Evolutionary conservation across 345 rosid species (phyloP).

Genomic region (Cardiospermum halicacabum): DNA sequence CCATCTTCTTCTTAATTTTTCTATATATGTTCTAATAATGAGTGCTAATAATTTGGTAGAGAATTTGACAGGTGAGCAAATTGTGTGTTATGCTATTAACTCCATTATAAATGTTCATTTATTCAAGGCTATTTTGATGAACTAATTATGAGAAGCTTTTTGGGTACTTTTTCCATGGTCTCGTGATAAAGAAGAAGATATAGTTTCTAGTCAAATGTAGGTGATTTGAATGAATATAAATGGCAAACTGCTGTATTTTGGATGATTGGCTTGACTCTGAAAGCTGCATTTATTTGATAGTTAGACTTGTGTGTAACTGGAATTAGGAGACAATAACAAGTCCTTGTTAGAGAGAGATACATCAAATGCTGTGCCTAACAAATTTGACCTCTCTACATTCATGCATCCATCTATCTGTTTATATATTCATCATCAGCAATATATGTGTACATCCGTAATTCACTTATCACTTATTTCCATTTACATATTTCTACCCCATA

Average conservation of each 20-base stretch:
- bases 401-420: not conserved
- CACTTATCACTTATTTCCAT: not conserved
- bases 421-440: too few species aligned
- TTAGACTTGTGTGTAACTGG: not conserved
- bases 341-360: not conserved
- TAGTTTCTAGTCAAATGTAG: not conserved
- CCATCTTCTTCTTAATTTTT: not conserved
- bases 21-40: too few species aligned
- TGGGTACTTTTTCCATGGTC: too few species aligned
- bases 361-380: not conserved
- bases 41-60: too few species aligned
- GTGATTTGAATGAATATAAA: not conserved
- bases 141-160: too few species aligned
- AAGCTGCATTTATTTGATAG: not conserved
- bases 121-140: too few species aligned
- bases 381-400: not conserved
- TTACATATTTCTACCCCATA: too few species aligned
- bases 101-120: not conserved
- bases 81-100: not conserved
- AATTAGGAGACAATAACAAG: not conserved
- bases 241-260: not conserved
- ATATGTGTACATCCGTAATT: too few species aligned
- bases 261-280: not conserved
- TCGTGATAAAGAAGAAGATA: too few species aligned
- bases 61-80: too few species aligned